phyloP scores from a whole-genome alignment of 768 basidiomycete species.

The Tremella mesenterica region DNA sequence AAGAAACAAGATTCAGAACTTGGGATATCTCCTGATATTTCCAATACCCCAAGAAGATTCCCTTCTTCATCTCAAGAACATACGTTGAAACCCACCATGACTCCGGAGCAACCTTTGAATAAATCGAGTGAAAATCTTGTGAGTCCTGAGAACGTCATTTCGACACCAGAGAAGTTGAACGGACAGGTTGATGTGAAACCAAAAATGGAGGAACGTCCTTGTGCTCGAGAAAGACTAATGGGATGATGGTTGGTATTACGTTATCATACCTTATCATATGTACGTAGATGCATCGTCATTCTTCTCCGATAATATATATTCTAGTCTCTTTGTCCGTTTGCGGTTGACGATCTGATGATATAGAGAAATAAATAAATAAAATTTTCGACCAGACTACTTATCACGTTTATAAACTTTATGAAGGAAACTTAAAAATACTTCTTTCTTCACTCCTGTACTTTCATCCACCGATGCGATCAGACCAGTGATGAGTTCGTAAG shows the following conservation, averaged over 20 bases:
- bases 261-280: background rate
- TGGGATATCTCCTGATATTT: too few species aligned
- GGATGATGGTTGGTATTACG: background rate
- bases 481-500: constrained; percentile 57
- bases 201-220: too few species aligned
- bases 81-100: too few species aligned
- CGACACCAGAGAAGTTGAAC: too few species aligned
- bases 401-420: constrained; percentile 68
- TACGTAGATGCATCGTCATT: background rate
- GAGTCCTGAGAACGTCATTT: too few species aligned
- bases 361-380: background rate
- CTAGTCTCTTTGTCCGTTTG: background rate
- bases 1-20: too few species aligned
- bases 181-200: too few species aligned
- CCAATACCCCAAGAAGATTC: too few species aligned
- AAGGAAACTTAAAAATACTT: constrained; percentile 77
- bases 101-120: too few species aligned
- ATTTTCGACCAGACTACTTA: constrained; percentile 48
- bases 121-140: too few species aligned
- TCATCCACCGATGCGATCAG: constrained; percentile 64
- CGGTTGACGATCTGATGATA: background rate
- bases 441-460: constrained; percentile 50
- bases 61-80: too few species aligned
- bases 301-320: background rate
- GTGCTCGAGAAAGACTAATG: background rate